Evolutionary conservation across 1,284 basidiomycete genomes (phyloP), one percentile per base, ranked within the genome.

Genomic region (Bjerkandera adusta): DNA sequence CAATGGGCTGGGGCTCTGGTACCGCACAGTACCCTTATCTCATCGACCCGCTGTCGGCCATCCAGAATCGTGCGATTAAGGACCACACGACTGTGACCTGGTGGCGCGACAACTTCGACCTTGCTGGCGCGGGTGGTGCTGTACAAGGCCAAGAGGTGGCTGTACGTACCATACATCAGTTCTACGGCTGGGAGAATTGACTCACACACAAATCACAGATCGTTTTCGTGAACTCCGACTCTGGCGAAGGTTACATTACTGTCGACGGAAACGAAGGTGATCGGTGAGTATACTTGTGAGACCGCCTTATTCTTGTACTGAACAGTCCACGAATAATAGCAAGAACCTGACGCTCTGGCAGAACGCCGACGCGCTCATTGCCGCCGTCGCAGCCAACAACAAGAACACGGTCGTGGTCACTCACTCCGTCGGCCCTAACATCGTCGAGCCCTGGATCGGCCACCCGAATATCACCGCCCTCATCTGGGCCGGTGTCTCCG

Each of bases 271-370:
- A 88, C 54, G 72, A 75, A 45, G 86, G 87, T 42, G 90, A 94
- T 60, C 71, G 75, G 76, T 74, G 44, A 33, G 66, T 47, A 21
- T 29, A 7, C n/a, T 36, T 12, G 16, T 37, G 30, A 11, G 24
- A 8, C 16, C 38, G 27, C 15, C 13, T 47, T 24, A 34, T 22
- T 22, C 21, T 27, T 20, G 16, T 16, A 11, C 18, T 29, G 12
- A 8, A 43, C 53, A 76, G n/a, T n/a, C n/a, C n/a, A n/a, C n/a
- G n/a, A n/a, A n/a, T n/a, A n/a, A n/a, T n/a, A n/a, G 87, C 33
- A 87, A 88, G 54, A 91, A 92, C 63, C 65, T 93, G 36, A 88
- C 87, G 0, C 80, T 88, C 0, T 92, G 89, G 90, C 72, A 84
- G 50, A 77, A 79, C 43, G 90, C 89, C 5, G 88, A 92, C 55